These are phyloP conservation scores for Aurantiochytrium sp. DNA, from an alignment of 108 stramenopile genomes.

Conservation along the genomic window DNA sequence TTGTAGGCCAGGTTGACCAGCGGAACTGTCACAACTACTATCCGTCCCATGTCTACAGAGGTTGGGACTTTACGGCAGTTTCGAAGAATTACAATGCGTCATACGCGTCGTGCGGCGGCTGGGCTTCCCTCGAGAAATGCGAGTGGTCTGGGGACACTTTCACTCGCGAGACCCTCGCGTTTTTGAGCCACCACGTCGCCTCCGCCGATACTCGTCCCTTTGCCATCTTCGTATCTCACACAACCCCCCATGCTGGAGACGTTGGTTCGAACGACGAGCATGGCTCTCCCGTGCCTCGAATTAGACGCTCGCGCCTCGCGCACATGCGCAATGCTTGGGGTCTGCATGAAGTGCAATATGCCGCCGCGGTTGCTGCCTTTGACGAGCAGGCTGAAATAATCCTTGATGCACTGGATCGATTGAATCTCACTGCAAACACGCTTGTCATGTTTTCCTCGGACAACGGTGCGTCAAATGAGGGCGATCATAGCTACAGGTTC, in stretches of 20 bases:
- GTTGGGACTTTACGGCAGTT: neutral
- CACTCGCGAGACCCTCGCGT: neutral
- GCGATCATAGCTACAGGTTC: neutral
- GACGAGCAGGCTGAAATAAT: neutral
- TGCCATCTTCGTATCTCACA: neutral
- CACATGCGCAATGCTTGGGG: neutral
- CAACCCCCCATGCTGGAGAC: neutral
- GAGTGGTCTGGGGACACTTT: neutral
- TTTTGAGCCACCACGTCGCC: neutral
- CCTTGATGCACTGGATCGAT: neutral
- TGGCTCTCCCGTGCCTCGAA: neutral
- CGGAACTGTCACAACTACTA: neutral
- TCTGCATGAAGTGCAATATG: neutral
- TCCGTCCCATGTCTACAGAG: neutral
- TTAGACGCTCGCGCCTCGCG: neutral
- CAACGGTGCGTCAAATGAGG: slow-evolving; percentile 15
- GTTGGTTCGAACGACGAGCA: neutral
- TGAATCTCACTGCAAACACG: neutral
- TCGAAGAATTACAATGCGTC: neutral
- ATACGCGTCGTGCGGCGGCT: neutral
- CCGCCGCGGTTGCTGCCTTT: neutral
- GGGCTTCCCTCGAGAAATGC: neutral
- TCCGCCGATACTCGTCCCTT: neutral
- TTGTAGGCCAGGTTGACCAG: neutral
- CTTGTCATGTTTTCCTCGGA: neutral